A percentile compares a stretch with the other conserved stretches of the same genome.
phyloP scores from a whole-genome alignment of 1,284 basidiomycete genomes.

The Mrakiaceae sp. region DNA sequence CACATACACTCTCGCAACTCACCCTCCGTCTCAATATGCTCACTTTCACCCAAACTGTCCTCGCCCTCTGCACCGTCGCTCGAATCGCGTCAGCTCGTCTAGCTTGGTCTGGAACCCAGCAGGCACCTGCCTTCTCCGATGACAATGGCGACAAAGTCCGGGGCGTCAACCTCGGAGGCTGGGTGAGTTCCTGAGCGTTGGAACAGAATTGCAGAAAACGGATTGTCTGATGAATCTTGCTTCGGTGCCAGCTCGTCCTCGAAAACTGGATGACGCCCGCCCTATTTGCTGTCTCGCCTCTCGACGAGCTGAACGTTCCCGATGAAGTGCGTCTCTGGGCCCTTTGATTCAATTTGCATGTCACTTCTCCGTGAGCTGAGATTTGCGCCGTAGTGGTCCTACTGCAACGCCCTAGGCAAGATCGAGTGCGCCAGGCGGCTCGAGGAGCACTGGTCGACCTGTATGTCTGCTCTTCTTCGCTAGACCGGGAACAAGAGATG shows the following conservation, averaged over 20 bases:
- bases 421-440: constrained; percentile 22
- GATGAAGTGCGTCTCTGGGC: constrained; percentile 21
- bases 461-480: constrained; percentile 1
- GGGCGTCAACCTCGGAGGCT: constrained; percentile 31
- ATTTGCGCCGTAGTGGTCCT: constrained; percentile 22
- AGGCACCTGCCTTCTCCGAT: constrained; percentile 4
- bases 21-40: background rate
- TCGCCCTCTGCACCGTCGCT: background rate
- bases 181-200: constrained; percentile 23
- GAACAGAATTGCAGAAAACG: background rate
- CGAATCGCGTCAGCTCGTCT: background rate
- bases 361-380: too few relatives aligned
- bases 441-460: constrained; percentile 28
- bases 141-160: constrained; percentile 25
- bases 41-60: background rate
- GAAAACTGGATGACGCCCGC: constrained; percentile 29
- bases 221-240: background rate
- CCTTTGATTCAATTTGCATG: background rate
- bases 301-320: constrained; percentile 19
- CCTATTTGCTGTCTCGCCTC: constrained; percentile 22
- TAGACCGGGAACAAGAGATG: too few relatives aligned
- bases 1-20: too few relatives aligned
- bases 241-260: constrained; percentile 1
- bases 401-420: constrained; percentile 23
- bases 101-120: background rate